A percentile compares a stretch with the other conserved stretches of the same genome.
These are phyloP conservation scores for Aspergillus conjunctus DNA, from an alignment of 495 filamentous ascomycete genomes.

Conservation along the genomic window DNA sequence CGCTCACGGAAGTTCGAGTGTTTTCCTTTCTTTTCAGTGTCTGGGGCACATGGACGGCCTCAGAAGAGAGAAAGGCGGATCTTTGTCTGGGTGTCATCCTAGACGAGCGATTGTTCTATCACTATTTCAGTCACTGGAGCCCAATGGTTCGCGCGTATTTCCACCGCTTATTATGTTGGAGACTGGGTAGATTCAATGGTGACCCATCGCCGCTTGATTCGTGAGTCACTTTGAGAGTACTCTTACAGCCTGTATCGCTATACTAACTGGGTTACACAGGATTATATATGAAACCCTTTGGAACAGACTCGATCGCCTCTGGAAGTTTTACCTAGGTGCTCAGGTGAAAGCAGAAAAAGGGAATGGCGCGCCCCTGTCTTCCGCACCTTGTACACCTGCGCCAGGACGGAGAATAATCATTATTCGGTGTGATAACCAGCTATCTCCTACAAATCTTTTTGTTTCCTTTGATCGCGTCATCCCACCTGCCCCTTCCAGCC, in stretches of 20 bases:
- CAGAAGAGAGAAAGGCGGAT: constrained; percentile 67
- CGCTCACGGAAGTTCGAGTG: constrained; percentile 87
- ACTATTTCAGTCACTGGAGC: constrained; percentile 95
- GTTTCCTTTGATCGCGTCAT: constrained; percentile 67
- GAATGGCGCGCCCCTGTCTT: constrained; percentile 60
- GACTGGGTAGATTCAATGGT: constrained; percentile 77
- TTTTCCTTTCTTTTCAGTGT: constrained; percentile 81
- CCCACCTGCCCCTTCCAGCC: constrained; percentile 42
- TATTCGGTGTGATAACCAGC: constrained; percentile 78
- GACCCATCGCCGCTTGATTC: constrained; percentile 65
- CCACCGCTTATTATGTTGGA: constrained; percentile 92
- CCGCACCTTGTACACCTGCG: constrained; percentile 81
- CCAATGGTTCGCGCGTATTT: constrained; percentile 97
- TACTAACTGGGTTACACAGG: constrained; percentile 18
- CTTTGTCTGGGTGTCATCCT: constrained; percentile 82
- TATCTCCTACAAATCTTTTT: constrained; percentile 59
- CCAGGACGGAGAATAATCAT: constrained; percentile 92
- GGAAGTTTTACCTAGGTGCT: constrained; percentile 74
- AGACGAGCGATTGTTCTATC: constrained; percentile 75
- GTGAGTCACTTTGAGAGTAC: constrained; percentile 51
- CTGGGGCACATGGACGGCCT: constrained; percentile 73
- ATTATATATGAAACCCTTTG: constrained; percentile 70
- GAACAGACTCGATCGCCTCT: constrained; percentile 69
- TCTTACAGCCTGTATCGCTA: not conserved
- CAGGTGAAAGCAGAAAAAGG: constrained; percentile 65